phyloP scores from a whole-genome alignment of 2,329 filamentous ascomycete genomes.

The Pezicula neosporulosa region DNA sequence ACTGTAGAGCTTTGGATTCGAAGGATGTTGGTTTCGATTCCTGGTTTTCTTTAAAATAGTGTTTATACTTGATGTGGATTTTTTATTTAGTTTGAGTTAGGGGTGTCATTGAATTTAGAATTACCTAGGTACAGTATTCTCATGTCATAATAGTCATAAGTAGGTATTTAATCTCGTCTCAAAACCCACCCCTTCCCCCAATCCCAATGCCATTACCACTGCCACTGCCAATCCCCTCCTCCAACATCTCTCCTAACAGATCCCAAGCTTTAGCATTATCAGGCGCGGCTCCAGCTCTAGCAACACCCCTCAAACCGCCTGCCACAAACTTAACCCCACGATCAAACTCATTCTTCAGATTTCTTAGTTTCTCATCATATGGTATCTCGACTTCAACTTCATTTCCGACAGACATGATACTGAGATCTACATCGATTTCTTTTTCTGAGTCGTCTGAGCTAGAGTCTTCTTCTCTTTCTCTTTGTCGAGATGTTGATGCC shows the following conservation, averaged over 20 bases:
- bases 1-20: no score
- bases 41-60: no score
- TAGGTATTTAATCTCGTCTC: not conserved
- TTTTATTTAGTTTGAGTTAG: no score
- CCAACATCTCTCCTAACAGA: conserved; percentile 75
- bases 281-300: conserved; percentile 66
- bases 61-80: no score
- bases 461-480: conserved; percentile 24
- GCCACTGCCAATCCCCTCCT: conserved; percentile 39
- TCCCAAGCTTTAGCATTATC: conserved; percentile 61
- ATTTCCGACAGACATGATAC: conserved; percentile 27
- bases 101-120: no score
- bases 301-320: conserved; percentile 70
- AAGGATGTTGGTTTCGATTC: no score
- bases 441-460: conserved; percentile 35
- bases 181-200: conserved; percentile 4
- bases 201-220: conserved; percentile 14
- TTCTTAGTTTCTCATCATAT: conserved; percentile 49
- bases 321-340: conserved; percentile 66
- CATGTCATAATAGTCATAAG: not conserved
- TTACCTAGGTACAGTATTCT: no score
- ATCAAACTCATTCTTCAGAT: conserved; percentile 61
- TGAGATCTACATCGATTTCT: conserved; percentile 33
- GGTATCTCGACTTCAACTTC: conserved; percentile 28
- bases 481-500: conserved; percentile 14